These are phyloP conservation scores for Pachysandra terminalis DNA, from an alignment of 164 flowering plant species.

Conservation along the genomic window DNA sequence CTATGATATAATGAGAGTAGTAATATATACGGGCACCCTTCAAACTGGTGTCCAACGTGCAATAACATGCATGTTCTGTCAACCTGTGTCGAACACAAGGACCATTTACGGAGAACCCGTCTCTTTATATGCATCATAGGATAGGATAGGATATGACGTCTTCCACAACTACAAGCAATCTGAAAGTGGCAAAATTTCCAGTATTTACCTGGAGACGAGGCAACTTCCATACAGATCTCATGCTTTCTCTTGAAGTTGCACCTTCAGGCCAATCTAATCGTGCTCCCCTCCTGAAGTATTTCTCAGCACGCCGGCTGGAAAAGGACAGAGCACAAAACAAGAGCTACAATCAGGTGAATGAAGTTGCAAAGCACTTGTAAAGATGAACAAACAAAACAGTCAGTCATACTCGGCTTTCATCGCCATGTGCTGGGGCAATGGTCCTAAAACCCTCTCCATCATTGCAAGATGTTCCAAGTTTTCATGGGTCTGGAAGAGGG, in stretches of 20 bases:
- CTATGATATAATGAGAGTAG: too few relatives aligned
- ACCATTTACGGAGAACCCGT: too few relatives aligned
- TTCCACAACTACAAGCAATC: too few relatives aligned
- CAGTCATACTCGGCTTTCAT: conserved; percentile 66
- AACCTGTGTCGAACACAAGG: too few relatives aligned
- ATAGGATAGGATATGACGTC: not conserved
- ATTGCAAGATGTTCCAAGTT: conserved; percentile 96
- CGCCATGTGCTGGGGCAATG: conserved; percentile 76
- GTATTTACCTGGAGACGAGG: conserved; percentile 71
- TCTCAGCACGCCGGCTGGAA: conserved; percentile 71
- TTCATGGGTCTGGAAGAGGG: conserved; percentile 92
- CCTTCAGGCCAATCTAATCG: conserved; percentile 92
- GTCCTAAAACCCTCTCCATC: conserved; percentile 97
- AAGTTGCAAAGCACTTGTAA: not conserved
- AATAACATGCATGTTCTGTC: too few relatives aligned
- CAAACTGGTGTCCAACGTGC: too few relatives aligned
- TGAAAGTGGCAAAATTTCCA: not conserved
- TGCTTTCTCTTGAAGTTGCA: conserved; percentile 81
- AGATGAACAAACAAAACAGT: not conserved
- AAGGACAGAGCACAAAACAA: not conserved
- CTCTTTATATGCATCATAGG: too few relatives aligned
- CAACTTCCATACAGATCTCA: conserved; percentile 77
- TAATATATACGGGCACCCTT: too few relatives aligned
- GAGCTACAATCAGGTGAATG: not conserved
- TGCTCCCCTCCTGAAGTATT: conserved; percentile 65